phyloP scores from a whole-genome alignment of 495 filamentous ascomycete species.

The Daldinia caldariorum region DNA sequence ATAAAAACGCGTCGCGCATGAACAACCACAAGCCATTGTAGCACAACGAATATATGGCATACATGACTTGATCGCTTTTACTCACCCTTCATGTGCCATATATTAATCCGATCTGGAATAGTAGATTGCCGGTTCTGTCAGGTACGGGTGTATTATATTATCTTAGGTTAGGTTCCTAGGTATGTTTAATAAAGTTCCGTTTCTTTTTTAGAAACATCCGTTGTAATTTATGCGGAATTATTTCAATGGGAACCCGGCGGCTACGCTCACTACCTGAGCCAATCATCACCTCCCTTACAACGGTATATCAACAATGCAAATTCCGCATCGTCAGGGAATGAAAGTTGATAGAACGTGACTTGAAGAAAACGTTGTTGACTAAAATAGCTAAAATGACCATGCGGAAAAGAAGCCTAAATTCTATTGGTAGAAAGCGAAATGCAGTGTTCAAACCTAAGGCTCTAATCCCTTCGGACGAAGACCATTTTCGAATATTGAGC shows the following conservation, averaged over 20 bases:
- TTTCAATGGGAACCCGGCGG: slow-evolving; percentile 27
- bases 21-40: background rate
- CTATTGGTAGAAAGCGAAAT: slow-evolving; percentile 2
- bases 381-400: too few species aligned
- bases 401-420: background rate
- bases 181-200: background rate
- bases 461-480: background rate
- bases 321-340: too few species aligned
- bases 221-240: slow-evolving; percentile 27
- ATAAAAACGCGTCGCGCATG: slow-evolving; percentile 4
- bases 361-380: too few species aligned
- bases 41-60: background rate
- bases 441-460: background rate
- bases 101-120: slow-evolving; percentile 25
- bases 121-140: slow-evolving; percentile 35
- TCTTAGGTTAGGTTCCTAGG: too few species aligned
- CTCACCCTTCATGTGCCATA: slow-evolving; percentile 16
- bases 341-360: too few species aligned
- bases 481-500: background rate
- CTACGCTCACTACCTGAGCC: slow-evolving; percentile 9
- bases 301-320: too few species aligned
- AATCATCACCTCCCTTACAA: too few species aligned
- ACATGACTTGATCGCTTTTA: background rate
- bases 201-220: background rate
- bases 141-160: slow-evolving; percentile 21